A percentile compares a stretch with the other conserved stretches of the same genome.
Conservation (phyloP, 2,329 filamentous ascomycete genomes). For the Coniochaeta hoffmannii region DNA sequence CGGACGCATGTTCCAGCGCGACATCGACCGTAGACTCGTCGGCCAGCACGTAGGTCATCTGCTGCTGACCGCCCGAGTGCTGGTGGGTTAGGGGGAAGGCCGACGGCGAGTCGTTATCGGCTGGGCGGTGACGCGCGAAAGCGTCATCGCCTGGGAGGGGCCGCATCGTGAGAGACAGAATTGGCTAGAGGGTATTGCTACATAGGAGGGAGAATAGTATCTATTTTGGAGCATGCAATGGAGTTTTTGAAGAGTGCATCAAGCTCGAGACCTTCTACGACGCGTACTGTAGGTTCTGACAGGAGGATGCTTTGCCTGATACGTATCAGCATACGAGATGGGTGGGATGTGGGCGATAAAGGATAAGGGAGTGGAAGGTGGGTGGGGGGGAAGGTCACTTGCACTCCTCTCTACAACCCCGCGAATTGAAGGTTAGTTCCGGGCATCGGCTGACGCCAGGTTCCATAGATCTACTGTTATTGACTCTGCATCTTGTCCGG, state of each 20-base stretch:
- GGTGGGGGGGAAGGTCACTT: neutral
- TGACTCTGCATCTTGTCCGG: neutral
- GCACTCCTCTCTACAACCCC: neutral
- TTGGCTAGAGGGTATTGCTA: neutral
- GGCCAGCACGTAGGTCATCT: constrained; percentile 45
- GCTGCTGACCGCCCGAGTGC: constrained; percentile 26
- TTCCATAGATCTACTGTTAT: no score
- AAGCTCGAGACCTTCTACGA: neutral
- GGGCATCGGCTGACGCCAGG: neutral
- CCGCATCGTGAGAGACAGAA: constrained; percentile 26
- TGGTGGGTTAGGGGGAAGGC: constrained; percentile 16
- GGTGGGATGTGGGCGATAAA: neutral
- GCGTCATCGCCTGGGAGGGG: constrained; percentile 37
- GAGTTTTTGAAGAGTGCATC: neutral
- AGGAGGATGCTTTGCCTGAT: neutral
- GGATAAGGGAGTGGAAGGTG: neutral
- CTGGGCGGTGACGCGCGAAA: constrained; percentile 29
- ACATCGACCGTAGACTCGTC: constrained; percentile 41
- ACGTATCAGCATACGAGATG: neutral
- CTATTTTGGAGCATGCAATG: neutral
- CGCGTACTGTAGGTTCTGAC: neutral
- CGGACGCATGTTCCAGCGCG: constrained; percentile 22
- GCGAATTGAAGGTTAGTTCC: neutral
- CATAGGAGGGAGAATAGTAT: constrained; percentile 4
- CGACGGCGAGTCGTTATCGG: constrained; percentile 28